Evolutionary conservation across 495 filamentous ascomycete genomes (phyloP), one percentile per base, ranked within the genome.

Genomic region (Trichocladium antarcticum): DNA sequence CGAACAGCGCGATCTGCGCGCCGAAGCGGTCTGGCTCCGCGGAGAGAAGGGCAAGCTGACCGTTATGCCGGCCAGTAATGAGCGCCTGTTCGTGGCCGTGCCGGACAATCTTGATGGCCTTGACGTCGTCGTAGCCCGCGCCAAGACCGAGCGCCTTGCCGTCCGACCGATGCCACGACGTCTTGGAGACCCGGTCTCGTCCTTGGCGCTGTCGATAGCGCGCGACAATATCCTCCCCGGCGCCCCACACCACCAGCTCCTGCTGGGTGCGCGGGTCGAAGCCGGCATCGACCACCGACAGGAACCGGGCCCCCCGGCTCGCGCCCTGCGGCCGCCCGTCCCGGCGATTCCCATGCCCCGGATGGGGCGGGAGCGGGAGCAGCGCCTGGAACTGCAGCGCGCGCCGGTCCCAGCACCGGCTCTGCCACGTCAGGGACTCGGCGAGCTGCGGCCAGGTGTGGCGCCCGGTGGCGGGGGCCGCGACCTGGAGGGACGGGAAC

Each of bases 201-300:
- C 42, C 53, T 6, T 46, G 50, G 16, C 57, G 63, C 35, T 61
- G 43, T 2, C 65, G 61, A 5, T 63, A 44, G 16, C 69, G 45
- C 1, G 55, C 68, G 5, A 68, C 57, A 4, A 72, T 45, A 31
- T 73, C 64, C 45, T 74, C 67, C 1, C 72, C 72, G 1, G 69
- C 65, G 10, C 72, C 72, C 64, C 66, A 71, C 1, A 67, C 60
- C 1, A 73, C 57, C 16, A 73, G 31, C 51, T 74, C 69, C 17
- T 65, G 49, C n/a, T 57, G 57, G 9, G 53, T 57, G 5, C 49
- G 52, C 2, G 53, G 59, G 11, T 59, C 57, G 4, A 64, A 53
- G 9, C 61, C 45, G 9, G 67, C 68, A 38, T 71, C 70, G 8
- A 74, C 57, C 15, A 73, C 57, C 11, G 71, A 54, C 19, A 67